Evolutionary conservation across 352 stramenopile genomes (phyloP), one percentile per base, ranked within the genome.

Genomic region (Phytophthora pini): DNA sequence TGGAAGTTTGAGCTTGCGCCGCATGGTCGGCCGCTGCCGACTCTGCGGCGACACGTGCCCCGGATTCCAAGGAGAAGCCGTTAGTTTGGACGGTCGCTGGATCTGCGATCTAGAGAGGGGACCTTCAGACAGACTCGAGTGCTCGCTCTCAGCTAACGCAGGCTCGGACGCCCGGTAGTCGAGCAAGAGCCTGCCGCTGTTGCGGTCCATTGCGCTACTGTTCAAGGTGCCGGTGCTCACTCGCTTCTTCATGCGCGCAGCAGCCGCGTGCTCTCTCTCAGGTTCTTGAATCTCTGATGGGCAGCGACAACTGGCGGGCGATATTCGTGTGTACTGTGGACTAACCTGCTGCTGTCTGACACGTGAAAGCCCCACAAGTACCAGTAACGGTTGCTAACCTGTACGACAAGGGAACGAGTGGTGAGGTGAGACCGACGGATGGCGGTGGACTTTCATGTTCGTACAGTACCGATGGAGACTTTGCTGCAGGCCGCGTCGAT

Each of bases 151-250:
- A 1, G 63, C 65, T 17, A 67, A 49, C 4, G 62, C 61, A 2
- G 70, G 70, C 43, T 78, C 70, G 17, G 70, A 78, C 27, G 66
- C 65, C 8, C 70, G 70, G 49, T 75, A 78, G 49, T 66, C 53
- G 5, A 69, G 12, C n/a, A 66, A 24, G n/a, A 72, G 11, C 12
- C 56, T 49, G 31, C 56, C 56, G 32, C 59, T 67, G 48, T 29
- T 64, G 45, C 60, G 58, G 31, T 74, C 50, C 69, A 74, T 74
- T 24, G 17, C 32, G 55, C 36, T 56, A 57, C 53, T 65, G 50
- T 65, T 68, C 2, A 65, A 54, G 2, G 34, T 72, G 38, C 50
- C 50, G 11, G 44, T 56, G 31, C 55, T 66, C 56, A 61, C 63
- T 34, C 34, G 38, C 32, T 61, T 72, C 43, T 70, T 56, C 56